Evolutionary conservation across 129 eudicot genomes (phyloP).

Genomic region (Escallonia rubra): DNA sequence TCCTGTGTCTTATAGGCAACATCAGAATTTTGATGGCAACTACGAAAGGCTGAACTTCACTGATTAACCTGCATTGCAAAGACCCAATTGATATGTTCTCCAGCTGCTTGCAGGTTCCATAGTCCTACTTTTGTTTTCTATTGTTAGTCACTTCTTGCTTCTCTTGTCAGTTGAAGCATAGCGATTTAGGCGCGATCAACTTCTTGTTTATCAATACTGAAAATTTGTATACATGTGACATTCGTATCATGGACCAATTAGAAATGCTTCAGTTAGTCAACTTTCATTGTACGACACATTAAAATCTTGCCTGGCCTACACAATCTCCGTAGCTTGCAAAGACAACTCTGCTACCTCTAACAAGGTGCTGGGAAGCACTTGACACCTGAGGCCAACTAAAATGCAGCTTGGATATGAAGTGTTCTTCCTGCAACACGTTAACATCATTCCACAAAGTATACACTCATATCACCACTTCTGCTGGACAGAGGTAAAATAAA

Average conservation of each 20-base stretch:
- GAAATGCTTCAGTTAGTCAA: not conserved
- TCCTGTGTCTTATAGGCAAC: too few relatives aligned
- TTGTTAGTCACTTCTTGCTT: too few relatives aligned
- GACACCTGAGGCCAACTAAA: constrained; percentile 25
- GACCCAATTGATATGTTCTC: not conserved
- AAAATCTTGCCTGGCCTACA: constrained; percentile 16
- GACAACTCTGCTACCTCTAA: constrained; percentile 14
- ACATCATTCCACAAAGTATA: not conserved
- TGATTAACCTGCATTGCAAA: not conserved
- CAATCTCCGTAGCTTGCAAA: constrained; percentile 20
- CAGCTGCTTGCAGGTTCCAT: not conserved
- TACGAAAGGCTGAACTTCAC: too few relatives aligned
- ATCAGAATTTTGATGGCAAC: too few relatives aligned
- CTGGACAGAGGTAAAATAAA: too few relatives aligned
- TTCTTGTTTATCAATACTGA: not conserved
- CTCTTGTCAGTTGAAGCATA: too few relatives aligned
- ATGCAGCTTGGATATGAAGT: constrained; percentile 15
- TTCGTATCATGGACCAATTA: not conserved
- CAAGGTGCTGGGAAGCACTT: constrained; percentile 1
- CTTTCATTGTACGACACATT: not conserved
- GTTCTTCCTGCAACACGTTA: constrained; percentile 18
- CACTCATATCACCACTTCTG: not conserved
- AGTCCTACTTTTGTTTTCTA: too few relatives aligned
- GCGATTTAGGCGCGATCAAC: too few relatives aligned
- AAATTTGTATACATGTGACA: not conserved